Evolutionary conservation across 345 rosid genomes (phyloP).

Genomic region (Eucalyptus marginata): DNA sequence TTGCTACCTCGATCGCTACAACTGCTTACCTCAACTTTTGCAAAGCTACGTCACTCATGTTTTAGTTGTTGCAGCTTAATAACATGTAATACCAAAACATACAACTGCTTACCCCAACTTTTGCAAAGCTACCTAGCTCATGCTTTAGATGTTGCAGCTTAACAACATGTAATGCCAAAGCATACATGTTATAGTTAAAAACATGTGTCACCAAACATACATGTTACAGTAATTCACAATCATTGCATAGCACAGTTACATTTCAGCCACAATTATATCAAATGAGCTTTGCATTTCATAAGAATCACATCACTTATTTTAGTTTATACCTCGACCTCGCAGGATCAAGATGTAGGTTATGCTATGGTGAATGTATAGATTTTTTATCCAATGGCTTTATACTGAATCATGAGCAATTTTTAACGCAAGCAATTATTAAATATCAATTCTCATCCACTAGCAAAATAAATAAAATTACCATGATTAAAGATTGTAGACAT

Average conservation of each 20-base stretch:
- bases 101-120: no score
- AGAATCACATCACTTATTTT: neutral
- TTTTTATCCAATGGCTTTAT: neutral
- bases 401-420: neutral
- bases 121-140: no score
- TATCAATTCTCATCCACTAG: neutral
- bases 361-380: neutral
- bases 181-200: no score
- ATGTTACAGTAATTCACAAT: no score
- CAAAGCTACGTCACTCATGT: no score
- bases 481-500: neutral
- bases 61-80: no score
- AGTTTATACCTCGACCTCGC: neutral
- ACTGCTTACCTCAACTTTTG: no score
- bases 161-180: no score
- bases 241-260: neutral
- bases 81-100: no score
- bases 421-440: neutral
- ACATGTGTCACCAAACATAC: no score
- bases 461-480: neutral
- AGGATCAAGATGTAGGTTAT: neutral
- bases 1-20: neutral
- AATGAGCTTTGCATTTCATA: neutral
- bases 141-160: no score
- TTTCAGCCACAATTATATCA: neutral